A percentile compares a stretch with the other conserved stretches of the same genome.
Evolutionary conservation across 495 filamentous ascomycete species (phyloP).

Genomic region (Lepidopterella palustris): DNA sequence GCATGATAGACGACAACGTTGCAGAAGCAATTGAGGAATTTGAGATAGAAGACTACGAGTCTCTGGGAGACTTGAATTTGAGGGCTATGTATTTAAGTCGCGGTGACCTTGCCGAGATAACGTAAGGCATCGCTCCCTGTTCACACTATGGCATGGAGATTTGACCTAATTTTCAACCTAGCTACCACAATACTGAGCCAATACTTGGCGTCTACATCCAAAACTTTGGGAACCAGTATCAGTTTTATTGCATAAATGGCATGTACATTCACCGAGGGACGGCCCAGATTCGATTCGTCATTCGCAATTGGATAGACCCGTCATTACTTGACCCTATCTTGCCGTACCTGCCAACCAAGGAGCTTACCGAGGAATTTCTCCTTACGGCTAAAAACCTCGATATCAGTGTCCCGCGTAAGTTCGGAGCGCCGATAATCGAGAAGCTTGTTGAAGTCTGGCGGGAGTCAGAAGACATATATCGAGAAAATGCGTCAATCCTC

Average conservation of each 20-base stretch:
- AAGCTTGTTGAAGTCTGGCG: slow-evolving; percentile 49
- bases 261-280: slow-evolving; percentile 58
- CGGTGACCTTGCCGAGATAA: slow-evolving; percentile 68
- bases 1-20: slow-evolving; percentile 13
- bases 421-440: slow-evolving; percentile 44
- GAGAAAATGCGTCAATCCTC: slow-evolving; percentile 35
- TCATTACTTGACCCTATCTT: slow-evolving; percentile 53
- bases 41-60: slow-evolving; percentile 2
- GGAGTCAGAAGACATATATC: slow-evolving; percentile 47
- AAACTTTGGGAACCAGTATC: slow-evolving; percentile 52
- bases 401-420: slow-evolving; percentile 46
- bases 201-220: slow-evolving; percentile 65
- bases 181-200: slow-evolving; percentile 39
- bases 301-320: slow-evolving; percentile 56
- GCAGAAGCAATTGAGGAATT: slow-evolving; percentile 9
- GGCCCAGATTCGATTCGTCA: slow-evolving; percentile 49
- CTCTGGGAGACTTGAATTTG: slow-evolving; percentile 2
- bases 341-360: slow-evolving; percentile 53
- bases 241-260: slow-evolving; percentile 68
- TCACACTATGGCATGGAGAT: no score
- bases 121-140: slow-evolving; percentile 36
- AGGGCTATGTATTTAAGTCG: slow-evolving; percentile 43
- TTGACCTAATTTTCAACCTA: neutral
- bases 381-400: slow-evolving; percentile 46
- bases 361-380: slow-evolving; percentile 35